Conservation (phyloP, 2,329 filamentous ascomycete genomes). For the Alternaria alternata region DNA sequence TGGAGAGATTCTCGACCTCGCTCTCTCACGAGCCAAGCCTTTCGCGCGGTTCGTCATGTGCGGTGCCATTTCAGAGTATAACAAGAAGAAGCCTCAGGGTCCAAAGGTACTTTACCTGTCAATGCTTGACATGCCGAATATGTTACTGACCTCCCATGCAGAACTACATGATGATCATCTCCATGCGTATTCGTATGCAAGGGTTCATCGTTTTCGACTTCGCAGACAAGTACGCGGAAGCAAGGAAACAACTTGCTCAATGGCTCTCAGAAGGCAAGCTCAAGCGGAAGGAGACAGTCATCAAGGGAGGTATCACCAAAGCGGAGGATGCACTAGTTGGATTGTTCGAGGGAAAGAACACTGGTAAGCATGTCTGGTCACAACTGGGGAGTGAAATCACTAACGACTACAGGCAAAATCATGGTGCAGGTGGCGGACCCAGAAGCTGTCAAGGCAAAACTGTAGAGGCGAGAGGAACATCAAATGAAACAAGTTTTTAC, state of each 20-base stretch:
- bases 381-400: neutral
- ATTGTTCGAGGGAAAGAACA: conserved; percentile 75
- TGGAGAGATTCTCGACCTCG: conserved; percentile 58
- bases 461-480: conserved; percentile 21
- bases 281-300: conserved; percentile 74
- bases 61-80: conserved; percentile 57
- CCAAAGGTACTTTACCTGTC: conserved; percentile 50
- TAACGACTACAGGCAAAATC: conserved; percentile 62
- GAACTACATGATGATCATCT: conserved; percentile 56
- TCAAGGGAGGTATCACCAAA: conserved; percentile 71
- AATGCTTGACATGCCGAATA: no score
- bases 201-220: conserved; percentile 78
- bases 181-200: conserved; percentile 56
- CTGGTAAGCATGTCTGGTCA: conserved; percentile 60
- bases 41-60: conserved; percentile 56
- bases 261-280: conserved; percentile 77
- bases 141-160: conserved; percentile 18
- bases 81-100: conserved; percentile 57
- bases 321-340: conserved; percentile 70
- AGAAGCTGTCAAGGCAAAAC: conserved; percentile 51
- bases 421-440: conserved; percentile 51
- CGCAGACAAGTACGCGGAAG: conserved; percentile 63
- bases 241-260: conserved; percentile 66
- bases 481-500: neutral
- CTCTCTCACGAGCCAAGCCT: conserved; percentile 53